Conservation (phyloP, 768 basidiomycete species). For the Pulveroboletus sp. region DNA sequence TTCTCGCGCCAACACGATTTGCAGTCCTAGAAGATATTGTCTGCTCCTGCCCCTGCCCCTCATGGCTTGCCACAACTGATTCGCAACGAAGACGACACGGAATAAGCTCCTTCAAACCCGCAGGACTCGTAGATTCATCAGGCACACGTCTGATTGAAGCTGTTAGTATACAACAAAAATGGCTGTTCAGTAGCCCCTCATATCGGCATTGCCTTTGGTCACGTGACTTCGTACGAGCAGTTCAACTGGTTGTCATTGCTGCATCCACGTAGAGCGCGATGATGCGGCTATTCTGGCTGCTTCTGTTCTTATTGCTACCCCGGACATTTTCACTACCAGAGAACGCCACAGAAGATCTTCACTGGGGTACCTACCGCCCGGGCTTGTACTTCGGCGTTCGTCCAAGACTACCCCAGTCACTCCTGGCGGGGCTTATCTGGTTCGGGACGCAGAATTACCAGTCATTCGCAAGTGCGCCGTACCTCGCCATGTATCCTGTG, state of each 20-base stretch:
- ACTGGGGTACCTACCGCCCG: constrained; percentile 82
- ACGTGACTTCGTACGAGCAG: not conserved
- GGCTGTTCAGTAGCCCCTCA: too few species aligned
- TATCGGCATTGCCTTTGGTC: not conserved
- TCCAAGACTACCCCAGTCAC: constrained; percentile 79
- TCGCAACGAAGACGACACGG: too few species aligned
- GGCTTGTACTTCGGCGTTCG: constrained; percentile 94
- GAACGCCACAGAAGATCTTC: constrained; percentile 39
- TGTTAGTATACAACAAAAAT: too few species aligned
- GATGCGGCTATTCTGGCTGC: constrained; percentile 26
- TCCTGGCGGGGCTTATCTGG: constrained; percentile 93
- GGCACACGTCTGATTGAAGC: too few species aligned
- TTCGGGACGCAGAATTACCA: constrained; percentile 84
- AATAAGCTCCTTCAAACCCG: too few species aligned
- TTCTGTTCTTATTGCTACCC: constrained; percentile 22
- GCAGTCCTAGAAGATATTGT: too few species aligned
- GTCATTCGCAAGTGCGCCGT: constrained; percentile 56
- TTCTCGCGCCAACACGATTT: too few species aligned
- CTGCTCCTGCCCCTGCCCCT: too few species aligned
- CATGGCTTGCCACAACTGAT: too few species aligned
- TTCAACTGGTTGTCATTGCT: not conserved
- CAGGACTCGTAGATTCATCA: too few species aligned
- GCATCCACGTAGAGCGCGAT: not conserved
- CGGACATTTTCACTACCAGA: constrained; percentile 15
- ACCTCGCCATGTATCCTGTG: not conserved